Evolutionary conservation across 2,329 filamentous ascomycete genomes (phyloP).

Genomic region (Fonsecaea pugnacius): DNA sequence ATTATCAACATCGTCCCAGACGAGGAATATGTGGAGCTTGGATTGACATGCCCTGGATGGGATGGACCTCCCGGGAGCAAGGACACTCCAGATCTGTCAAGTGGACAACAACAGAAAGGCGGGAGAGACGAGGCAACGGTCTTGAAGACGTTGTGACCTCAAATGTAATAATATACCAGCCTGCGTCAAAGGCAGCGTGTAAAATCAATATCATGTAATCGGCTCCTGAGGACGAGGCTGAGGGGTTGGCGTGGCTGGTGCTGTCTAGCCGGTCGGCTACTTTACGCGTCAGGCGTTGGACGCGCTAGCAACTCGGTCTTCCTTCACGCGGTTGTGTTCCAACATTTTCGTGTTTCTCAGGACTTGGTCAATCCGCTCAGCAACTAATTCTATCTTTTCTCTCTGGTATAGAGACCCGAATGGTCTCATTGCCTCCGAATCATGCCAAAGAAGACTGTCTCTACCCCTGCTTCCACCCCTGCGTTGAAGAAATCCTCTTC

Average conservation of each 20-base stretch:
- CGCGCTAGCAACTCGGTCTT: constrained; percentile 4
- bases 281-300: constrained; percentile 10
- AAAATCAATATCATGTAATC: background rate
- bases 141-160: background rate
- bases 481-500: constrained; percentile 48
- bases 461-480: constrained; percentile 42
- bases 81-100: background rate
- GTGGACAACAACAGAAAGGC: background rate
- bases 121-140: background rate
- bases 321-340: background rate
- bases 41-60: constrained; percentile 58
- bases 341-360: background rate
- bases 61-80: constrained; percentile 39
- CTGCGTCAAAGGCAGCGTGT: background rate
- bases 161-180: background rate
- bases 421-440: constrained; percentile 19
- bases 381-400: background rate
- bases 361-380: constrained; percentile 2
- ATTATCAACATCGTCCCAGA: constrained; percentile 61
- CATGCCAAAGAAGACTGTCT: constrained; percentile 47
- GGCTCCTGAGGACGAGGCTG: constrained; percentile 1
- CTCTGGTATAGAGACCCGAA: background rate
- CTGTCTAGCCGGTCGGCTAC: background rate
- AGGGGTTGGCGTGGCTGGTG: background rate
- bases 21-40: constrained; percentile 54